A percentile compares a stretch with the other conserved stretches of the same genome.
These are phyloP conservation scores for Malassezia brasiliensis DNA, from an alignment of 1,284 basidiomycete species.

Conservation along the genomic window DNA sequence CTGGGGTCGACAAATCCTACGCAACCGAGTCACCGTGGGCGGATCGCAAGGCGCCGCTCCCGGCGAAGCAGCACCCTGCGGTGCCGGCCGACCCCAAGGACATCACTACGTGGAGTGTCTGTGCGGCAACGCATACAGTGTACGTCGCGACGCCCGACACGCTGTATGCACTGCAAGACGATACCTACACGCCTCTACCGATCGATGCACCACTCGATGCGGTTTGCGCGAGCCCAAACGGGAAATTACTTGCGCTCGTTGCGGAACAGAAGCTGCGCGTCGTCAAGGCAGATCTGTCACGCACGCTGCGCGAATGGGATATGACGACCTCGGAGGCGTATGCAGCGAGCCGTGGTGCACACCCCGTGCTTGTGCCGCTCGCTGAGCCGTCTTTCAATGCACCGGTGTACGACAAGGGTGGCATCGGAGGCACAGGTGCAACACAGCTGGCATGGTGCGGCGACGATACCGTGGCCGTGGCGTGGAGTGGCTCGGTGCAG, in stretches of 20 bases:
- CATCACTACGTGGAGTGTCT: slow-evolving; percentile 25
- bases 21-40: slow-evolving; percentile 18
- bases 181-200: slow-evolving; percentile 50
- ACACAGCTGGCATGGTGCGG: slow-evolving; percentile 75
- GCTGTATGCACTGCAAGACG: slow-evolving; percentile 19
- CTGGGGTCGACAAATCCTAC: slow-evolving; percentile 59
- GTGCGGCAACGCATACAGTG: slow-evolving; percentile 21
- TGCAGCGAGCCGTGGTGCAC: neutral
- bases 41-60: slow-evolving; percentile 17
- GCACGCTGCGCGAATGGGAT: slow-evolving; percentile 73
- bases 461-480: slow-evolving; percentile 81
- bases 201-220: slow-evolving; percentile 76
- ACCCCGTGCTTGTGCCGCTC: slow-evolving; percentile 16
- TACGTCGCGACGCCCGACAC: slow-evolving; percentile 20
- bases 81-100: neutral
- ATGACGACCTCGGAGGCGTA: slow-evolving; percentile 28
- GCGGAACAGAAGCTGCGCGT: slow-evolving; percentile 71
- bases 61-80: slow-evolving; percentile 6
- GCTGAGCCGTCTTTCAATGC: slow-evolving; percentile 9
- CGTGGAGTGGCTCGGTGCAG: slow-evolving; percentile 68
- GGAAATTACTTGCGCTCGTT: slow-evolving; percentile 78
- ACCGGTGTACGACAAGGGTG: slow-evolving; percentile 15
- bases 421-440: slow-evolving; percentile 31
- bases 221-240: slow-evolving; percentile 80
- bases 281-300: slow-evolving; percentile 80